Evolutionary conservation across 768 basidiomycete species (phyloP).

Genomic region (Leccinum imitatum): DNA sequence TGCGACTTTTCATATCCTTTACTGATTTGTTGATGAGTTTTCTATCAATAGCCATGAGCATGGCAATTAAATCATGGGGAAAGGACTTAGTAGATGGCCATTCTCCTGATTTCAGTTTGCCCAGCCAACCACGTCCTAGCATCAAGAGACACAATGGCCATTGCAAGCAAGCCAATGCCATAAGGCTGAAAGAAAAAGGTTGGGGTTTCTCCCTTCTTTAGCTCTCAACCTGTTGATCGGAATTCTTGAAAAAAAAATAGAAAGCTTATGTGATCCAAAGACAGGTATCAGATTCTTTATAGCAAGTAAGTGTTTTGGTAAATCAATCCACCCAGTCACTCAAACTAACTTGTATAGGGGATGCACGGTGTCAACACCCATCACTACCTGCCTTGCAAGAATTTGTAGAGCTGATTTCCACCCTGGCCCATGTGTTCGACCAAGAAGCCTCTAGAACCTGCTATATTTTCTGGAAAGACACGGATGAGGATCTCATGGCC

Average conservation of each 20-base stretch:
- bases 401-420: conserved; percentile 7
- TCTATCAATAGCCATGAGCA: not conserved
- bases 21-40: not conserved
- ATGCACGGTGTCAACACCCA: not conserved
- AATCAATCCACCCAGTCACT: not conserved
- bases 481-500: conserved; percentile 17
- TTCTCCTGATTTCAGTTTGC: not conserved
- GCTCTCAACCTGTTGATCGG: not conserved
- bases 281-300: conserved; percentile 13
- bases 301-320: conserved; percentile 9
- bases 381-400: not conserved
- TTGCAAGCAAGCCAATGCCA: conserved; percentile 9
- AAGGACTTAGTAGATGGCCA: no score
- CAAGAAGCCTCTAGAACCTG: not conserved
- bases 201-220: not conserved
- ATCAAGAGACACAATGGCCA: not conserved
- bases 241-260: not conserved
- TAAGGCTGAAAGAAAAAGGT: conserved; percentile 6
- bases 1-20: not conserved
- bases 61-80: not conserved
- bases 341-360: not conserved
- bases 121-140: not conserved
- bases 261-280: not conserved
- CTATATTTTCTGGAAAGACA: conserved; percentile 21
- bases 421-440: conserved; percentile 4